Evolutionary conservation across 2,329 filamentous ascomycete genomes (phyloP), one percentile per base, ranked within the genome.

Genomic region (Drechslera avenae): DNA sequence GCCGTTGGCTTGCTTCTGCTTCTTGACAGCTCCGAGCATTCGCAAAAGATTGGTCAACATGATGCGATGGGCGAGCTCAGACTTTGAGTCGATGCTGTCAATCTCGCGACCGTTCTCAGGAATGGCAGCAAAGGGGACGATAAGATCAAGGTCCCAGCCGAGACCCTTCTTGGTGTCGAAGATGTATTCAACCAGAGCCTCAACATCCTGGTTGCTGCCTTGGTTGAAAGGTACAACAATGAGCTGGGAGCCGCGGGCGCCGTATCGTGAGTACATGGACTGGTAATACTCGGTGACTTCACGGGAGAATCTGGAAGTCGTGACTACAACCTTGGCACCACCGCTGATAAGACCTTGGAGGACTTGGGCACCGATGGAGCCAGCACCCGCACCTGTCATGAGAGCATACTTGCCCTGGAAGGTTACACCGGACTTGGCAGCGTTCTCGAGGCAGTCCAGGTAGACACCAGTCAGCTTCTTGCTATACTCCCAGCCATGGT

Each of bases 251-350:
- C 94, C 94, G 60, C 91, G 89, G 54, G 91, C 90, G 68, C 94
- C 94, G 68, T 89, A 96, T 54, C 92, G 89, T 57, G 92, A 89
- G 76, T 99, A 99, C 89, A 99, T 97, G 50, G 91, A 87, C 77
- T 99, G 94, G 78, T 99, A 99, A 80, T 97, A 99, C 79, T 99
- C 94, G 5, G 94, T 99, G 50, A 99, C 94, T 75, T 97, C 89
- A 37, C 91, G 90, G 13, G 94, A 99, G 81, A 94, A 99, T 63
- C 94, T 87, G 69, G 90, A 96, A 14, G 94, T 99, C 12, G 94
- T 99, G 52, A 99, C 95, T 44, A 97, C 81, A 33, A 99, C 95
- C 80, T 94, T 95, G 61, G 94, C 94, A 72, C 94, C 94, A 78
- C 95, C 94, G 69, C 91, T 96, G 75, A 99, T 91, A 57, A 99